Base-by-base conservation (phyloP, 2,329 filamentous ascomycete species). In the Lecanicillium sp. region DNA sequence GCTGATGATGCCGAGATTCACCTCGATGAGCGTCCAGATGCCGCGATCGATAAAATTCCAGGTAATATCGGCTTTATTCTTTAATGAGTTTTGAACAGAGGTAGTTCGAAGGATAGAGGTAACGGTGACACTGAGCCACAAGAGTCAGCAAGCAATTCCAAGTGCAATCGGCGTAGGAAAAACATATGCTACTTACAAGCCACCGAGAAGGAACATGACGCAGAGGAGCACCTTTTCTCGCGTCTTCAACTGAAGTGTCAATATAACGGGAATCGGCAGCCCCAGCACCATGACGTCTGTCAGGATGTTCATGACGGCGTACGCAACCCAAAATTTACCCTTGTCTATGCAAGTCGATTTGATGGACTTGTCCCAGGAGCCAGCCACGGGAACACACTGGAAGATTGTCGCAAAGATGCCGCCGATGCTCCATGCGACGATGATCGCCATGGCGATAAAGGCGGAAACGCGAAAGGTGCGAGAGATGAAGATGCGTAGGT, bases 401-500 rank as follows among this genome's bases (percentile, higher is more conserved):
- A 65, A 63, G 29, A 71, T 57, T 1, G 66, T 69, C 2, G 62
- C 60, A 10, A 58, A 47, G 3, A 65, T 59, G 6, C 64, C 62
- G 13, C 57, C 61, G 4, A 68, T 46, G 39, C 60, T 65, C 48
- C 65, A 71, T 15, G 55, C 48, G 10, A 61, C 25, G 15, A 74
- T 58, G 36, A 69, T 53, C 27, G 44, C 47, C 29, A 69, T 50
- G n/a, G 66, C 49, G 4, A 53, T 41, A 36, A 59, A 58, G 36
- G 62, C 65, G 6, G 56, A 46, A 2, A 58, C 53, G 7, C 59
- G 57, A 43, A 72, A 72, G 38, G 50, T 56, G 15, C 42, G 54
- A n/a, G 62, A 56, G 6, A 63, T 56, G 38, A 74, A 74, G 14
- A 73, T 66, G 9, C 69, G 65, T 13, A 69, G 60, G 44, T 72